Base-by-base conservation (phyloP, 352 stramenopile species). In the Globisporangium splendens region DNA sequence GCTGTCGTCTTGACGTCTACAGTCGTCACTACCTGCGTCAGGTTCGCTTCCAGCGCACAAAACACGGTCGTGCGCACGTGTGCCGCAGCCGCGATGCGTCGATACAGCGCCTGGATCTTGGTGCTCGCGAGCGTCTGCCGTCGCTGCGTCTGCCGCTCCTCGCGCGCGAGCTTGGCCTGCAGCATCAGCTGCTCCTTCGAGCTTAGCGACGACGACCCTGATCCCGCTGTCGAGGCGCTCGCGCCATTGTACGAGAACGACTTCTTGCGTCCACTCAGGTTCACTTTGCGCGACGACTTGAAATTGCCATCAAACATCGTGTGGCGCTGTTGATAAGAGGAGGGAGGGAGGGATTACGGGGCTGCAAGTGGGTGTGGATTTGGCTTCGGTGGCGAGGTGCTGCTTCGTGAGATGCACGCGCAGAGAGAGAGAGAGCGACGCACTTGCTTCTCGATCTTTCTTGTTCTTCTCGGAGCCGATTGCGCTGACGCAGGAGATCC, bases 291-390 rank as follows among this genome's bases (percentile, higher is more conserved):
- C 33, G 75, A 54, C n/a, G 70, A 54, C 63, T 87, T 87, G 66
- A 91, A 88, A 59, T 69, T 83, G 21, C 81, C 81, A 56, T 91
- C 81, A 46, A 91, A 91, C 81, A 91, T 91, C 3, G 15, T 42
- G 5, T 17, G 6, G 11, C 15, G 18, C 38, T 43, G 11, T 10
- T 43, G 38, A n/a, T n/a, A n/a, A n/a, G n/a, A n/a, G n/a, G n/a
- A n/a, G n/a, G n/a, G n/a, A n/a, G n/a, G n/a, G n/a, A n/a, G n/a
- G n/a, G n/a, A n/a, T n/a, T n/a, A n/a, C n/a, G n/a, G n/a, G n/a
- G n/a, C n/a, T n/a, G n/a, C n/a, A n/a, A n/a, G n/a, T n/a, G n/a
- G n/a, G n/a, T n/a, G n/a, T n/a, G n/a, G n/a, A n/a, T n/a, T n/a
- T n/a, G n/a, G n/a, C n/a, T n/a, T n/a, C n/a, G n/a, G n/a, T n/a